A percentile compares a stretch with the other conserved stretches of the same genome.
These are phyloP conservation scores for Tephrocybe rancida DNA, from an alignment of 768 basidiomycete species.

Conservation along the genomic window DNA sequence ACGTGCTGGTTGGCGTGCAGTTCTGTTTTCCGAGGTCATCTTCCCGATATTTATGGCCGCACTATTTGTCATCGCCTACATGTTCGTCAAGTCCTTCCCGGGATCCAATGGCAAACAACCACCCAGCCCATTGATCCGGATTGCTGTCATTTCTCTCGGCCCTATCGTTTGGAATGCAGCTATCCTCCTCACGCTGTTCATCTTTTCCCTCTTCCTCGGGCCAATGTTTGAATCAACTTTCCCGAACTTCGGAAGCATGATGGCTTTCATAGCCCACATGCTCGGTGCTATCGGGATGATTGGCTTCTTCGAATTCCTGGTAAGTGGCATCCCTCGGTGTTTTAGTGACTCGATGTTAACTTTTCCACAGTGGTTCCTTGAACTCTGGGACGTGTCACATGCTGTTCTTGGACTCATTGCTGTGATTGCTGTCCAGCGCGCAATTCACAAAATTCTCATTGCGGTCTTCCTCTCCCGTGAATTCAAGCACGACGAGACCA, in stretches of 20 bases:
- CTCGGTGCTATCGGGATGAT: constrained; percentile 66
- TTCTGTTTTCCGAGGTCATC: constrained; percentile 84
- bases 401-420: constrained; percentile 93
- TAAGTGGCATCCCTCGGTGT: too few relatives aligned
- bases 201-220: constrained; percentile 90
- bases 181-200: constrained; percentile 82
- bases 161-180: constrained; percentile 97
- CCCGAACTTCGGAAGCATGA: constrained; percentile 89
- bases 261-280: constrained; percentile 88
- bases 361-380: constrained; percentile 82
- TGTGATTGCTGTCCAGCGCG: constrained; percentile 89
- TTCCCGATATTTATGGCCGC: constrained; percentile 86
- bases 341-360: constrained; percentile 18
- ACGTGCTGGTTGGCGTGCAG: constrained; percentile 89
- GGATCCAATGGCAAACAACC: constrained; percentile 57
- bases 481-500: constrained; percentile 99
- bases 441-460: constrained; percentile 92
- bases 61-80: constrained; percentile 86
- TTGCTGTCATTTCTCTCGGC: constrained; percentile 90
- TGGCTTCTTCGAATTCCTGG: constrained; percentile 95
- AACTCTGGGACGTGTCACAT: constrained; percentile 89
- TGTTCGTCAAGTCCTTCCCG: constrained; percentile 92
- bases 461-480: constrained; percentile 94
- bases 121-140: constrained; percentile 87
- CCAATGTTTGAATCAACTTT: constrained; percentile 85